Conservation (phyloP, 768 basidiomycete genomes). For the Hygrocybe punicea region DNA sequence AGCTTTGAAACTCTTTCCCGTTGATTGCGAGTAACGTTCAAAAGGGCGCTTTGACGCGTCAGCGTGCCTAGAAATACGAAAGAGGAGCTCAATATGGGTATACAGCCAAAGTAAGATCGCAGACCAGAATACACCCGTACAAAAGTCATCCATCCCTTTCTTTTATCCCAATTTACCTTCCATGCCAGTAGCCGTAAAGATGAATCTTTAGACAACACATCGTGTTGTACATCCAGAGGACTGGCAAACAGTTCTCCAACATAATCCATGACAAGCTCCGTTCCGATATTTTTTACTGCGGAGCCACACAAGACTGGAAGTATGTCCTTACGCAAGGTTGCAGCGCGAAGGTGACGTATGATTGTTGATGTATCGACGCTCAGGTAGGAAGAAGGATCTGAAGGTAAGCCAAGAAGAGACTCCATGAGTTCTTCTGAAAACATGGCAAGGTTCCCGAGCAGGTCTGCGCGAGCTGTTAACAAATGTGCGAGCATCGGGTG, state of each 20-base stretch:
- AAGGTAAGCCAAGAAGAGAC: slow-evolving; percentile 53
- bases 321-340: slow-evolving; percentile 61
- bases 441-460: slow-evolving; percentile 79
- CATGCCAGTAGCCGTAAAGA: slow-evolving; percentile 71
- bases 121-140: slow-evolving; percentile 84
- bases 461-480: slow-evolving; percentile 58
- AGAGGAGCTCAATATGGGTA: neutral
- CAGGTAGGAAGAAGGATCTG: slow-evolving; percentile 62
- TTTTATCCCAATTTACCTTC: slow-evolving; percentile 86
- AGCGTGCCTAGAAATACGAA: slow-evolving; percentile 53
- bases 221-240: slow-evolving; percentile 61
- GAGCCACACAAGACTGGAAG: slow-evolving; percentile 83
- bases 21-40: slow-evolving; percentile 65
- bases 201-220: slow-evolving; percentile 41
- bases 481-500: slow-evolving; percentile 73
- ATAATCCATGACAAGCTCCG: slow-evolving; percentile 77
- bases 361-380: slow-evolving; percentile 51
- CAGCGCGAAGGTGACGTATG: slow-evolving; percentile 61
- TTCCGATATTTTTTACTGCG: slow-evolving; percentile 77
- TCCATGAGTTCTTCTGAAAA: slow-evolving; percentile 81
- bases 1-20: slow-evolving; percentile 74
- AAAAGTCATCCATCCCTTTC: slow-evolving; percentile 88
- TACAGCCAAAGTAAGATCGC: slow-evolving; percentile 1
- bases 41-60: slow-evolving; percentile 54
- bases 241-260: slow-evolving; percentile 76